phyloP scores from a whole-genome alignment of 768 basidiomycete genomes.

The Leccinum sublutescens region DNA sequence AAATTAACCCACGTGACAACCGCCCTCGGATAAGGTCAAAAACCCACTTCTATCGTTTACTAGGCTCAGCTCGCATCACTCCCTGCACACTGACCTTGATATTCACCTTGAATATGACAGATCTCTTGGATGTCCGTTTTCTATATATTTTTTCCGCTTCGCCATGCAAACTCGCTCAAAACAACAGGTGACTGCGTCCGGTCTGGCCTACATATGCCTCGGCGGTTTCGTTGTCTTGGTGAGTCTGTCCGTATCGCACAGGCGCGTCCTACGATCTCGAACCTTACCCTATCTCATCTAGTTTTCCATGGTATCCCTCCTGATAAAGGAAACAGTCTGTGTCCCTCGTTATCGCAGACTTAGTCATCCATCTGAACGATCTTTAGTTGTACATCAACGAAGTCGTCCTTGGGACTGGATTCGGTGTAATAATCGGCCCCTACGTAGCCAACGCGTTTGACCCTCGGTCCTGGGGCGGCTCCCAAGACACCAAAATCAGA shows the following conservation, averaged over 20 bases:
- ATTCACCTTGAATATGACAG: constrained; percentile 15
- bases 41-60: too few species aligned
- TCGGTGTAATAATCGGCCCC: constrained; percentile 64
- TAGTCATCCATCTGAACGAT: not conserved
- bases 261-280: not conserved
- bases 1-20: not conserved
- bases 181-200: constrained; percentile 48
- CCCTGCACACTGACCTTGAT: not conserved
- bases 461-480: constrained; percentile 75
- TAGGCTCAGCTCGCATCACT: too few species aligned
- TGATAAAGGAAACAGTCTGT: constrained; percentile 76
- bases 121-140: constrained; percentile 28
- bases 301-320: constrained; percentile 83
- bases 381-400: constrained; percentile 83
- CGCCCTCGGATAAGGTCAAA: not conserved
- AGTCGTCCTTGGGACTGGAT: constrained; percentile 84
- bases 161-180: constrained; percentile 23
- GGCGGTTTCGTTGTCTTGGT: constrained; percentile 56
- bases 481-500: constrained; percentile 34
- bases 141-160: not conserved
- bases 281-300: constrained; percentile 25
- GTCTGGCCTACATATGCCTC: constrained; percentile 60
- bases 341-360: not conserved
- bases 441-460: constrained; percentile 69
- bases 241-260: constrained; percentile 8